Conservation (phyloP, 768 basidiomycete genomes). For the Leccinum arenicola region DNA sequence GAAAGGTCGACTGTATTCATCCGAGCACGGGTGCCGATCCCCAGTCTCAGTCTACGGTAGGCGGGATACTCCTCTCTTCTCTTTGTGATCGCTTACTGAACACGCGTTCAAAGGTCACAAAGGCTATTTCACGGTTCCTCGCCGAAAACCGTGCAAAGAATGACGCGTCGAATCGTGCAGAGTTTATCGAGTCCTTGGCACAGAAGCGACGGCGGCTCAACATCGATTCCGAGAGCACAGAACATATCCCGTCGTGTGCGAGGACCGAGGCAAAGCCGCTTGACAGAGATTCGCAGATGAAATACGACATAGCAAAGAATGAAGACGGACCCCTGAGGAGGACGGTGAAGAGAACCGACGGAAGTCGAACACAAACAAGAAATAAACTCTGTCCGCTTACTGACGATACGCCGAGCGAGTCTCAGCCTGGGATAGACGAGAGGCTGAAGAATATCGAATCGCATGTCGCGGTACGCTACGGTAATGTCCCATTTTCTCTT, state of each 20-base stretch:
- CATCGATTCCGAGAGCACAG: conserved; percentile 34
- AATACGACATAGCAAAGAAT: conserved; percentile 86
- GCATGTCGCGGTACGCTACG: conserved; percentile 73
- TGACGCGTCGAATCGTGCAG: conserved; percentile 71
- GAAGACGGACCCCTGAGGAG: conserved; percentile 71
- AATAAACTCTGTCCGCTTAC: conserved; percentile 15
- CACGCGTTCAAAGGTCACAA: conserved; percentile 50
- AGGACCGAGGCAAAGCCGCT: conserved; percentile 69
- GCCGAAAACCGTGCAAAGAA: conserved; percentile 69
- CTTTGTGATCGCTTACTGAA: conserved; percentile 1
- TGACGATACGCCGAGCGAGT: conserved; percentile 37
- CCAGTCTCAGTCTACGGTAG: conserved; percentile 57
- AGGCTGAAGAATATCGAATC: conserved; percentile 65
- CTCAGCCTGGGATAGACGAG: conserved; percentile 60
- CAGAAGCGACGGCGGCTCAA: conserved; percentile 50
- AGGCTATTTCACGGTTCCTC: conserved; percentile 68
- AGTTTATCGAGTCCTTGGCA: conserved; percentile 62
- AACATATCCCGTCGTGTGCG: conserved; percentile 56
- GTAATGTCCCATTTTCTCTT: conserved; percentile 36
- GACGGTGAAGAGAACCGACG: conserved; percentile 41
- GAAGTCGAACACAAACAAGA: conserved; percentile 10
- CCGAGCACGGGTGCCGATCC: conserved; percentile 44
- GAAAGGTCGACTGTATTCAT: conserved; percentile 64
- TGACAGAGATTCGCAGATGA: conserved; percentile 77
- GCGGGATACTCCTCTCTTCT: conserved; percentile 21